A percentile compares a stretch with the other conserved stretches of the same genome.
These are phyloP conservation scores for Nicotiana undulata DNA, from an alignment of 257 asterid genomes.

Conservation along the genomic window DNA sequence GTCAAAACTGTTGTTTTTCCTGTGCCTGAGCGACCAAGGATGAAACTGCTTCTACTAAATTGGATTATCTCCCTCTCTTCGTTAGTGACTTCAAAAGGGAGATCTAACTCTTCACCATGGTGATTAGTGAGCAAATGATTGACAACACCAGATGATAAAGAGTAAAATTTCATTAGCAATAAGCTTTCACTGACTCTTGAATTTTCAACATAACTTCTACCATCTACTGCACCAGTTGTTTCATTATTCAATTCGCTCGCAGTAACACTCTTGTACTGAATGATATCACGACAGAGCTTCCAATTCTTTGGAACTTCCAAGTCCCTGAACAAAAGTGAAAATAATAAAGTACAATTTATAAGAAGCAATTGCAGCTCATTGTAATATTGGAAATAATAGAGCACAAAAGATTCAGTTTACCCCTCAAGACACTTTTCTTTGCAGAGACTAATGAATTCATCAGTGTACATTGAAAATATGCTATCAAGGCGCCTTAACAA, in stretches of 20 bases:
- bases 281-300: slow-evolving; percentile 26
- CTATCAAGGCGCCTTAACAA: slow-evolving; percentile 41
- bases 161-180: slow-evolving; percentile 55
- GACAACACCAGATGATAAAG: slow-evolving; percentile 39
- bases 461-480: slow-evolving; percentile 39
- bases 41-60: slow-evolving; percentile 44
- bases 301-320: slow-evolving; percentile 55
- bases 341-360: neutral
- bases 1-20: slow-evolving; percentile 66
- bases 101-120: slow-evolving; percentile 37
- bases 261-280: slow-evolving; percentile 26
- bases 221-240: slow-evolving; percentile 17
- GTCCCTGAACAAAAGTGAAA: slow-evolving; percentile 22
- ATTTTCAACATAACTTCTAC: slow-evolving; percentile 39
- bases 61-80: slow-evolving; percentile 49
- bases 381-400: neutral
- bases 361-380: neutral
- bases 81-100: slow-evolving; percentile 67
- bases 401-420: slow-evolving; percentile 20
- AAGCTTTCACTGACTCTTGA: slow-evolving; percentile 62
- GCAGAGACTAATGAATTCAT: slow-evolving; percentile 43
- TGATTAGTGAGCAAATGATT: slow-evolving; percentile 45
- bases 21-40: slow-evolving; percentile 69
- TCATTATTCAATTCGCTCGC: neutral
- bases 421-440: slow-evolving; percentile 36